phyloP scores from a whole-genome alignment of 23 red algal genomes.

The Cyanidium caldarium region DNA sequence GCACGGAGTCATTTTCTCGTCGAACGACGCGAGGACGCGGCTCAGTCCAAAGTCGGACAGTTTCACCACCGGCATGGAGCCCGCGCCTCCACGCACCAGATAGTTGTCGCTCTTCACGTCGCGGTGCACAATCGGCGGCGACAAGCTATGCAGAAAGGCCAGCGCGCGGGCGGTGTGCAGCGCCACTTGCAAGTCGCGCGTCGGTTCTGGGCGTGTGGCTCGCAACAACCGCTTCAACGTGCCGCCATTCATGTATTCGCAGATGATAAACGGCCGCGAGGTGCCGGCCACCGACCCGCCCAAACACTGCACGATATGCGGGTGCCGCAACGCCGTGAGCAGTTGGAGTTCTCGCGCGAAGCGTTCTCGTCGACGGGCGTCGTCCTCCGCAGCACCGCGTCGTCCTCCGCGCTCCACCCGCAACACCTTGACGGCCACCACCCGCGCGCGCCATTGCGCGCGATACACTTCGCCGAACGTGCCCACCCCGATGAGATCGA shows the following conservation, averaged over 20 bases:
- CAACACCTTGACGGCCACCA: constrained; percentile 12
- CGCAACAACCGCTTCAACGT: constrained; percentile 6
- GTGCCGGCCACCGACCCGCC: constrained; percentile 3
- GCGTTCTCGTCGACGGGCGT: not conserved
- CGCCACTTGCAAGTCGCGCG: not conserved
- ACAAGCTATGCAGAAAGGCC: constrained; percentile 62
- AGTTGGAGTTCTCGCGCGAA: constrained; percentile 6
- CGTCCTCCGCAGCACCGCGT: no score
- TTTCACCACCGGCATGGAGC: constrained; percentile 1
- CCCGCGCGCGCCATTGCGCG: not conserved
- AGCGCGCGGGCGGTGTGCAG: constrained; percentile 28
- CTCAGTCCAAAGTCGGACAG: constrained; percentile 15
- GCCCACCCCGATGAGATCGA: constrained; percentile 3
- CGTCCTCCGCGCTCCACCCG: not conserved
- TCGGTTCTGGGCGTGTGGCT: not conserved
- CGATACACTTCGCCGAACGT: constrained; percentile 12
- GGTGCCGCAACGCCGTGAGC: constrained; percentile 12
- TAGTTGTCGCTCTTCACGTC: constrained; percentile 98
- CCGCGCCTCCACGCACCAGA: constrained; percentile 49
- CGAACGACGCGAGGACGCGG: constrained; percentile 2
- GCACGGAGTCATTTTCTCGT: constrained; percentile 7
- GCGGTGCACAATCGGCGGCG: constrained; percentile 91
- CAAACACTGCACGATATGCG: constrained; percentile 14
- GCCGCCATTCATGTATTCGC: constrained; percentile 10
- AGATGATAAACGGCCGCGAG: constrained; percentile 5